phyloP scores from a whole-genome alignment of 805 yeast genomes.

The Candida arabinofermentans region DNA sequence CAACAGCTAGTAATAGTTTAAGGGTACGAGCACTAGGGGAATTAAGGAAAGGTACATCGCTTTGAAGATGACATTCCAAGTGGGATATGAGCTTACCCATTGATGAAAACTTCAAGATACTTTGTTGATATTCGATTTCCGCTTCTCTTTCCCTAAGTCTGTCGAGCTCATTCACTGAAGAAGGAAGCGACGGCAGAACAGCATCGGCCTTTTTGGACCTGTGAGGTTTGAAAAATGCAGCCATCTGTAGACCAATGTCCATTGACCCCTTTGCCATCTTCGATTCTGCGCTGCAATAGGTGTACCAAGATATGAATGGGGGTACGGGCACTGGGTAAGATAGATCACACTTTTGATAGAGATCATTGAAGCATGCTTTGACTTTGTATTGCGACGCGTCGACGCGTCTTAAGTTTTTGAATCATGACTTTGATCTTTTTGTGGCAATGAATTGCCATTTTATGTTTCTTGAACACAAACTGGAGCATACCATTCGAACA shows the following conservation, averaged over 20 bases:
- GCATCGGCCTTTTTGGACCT: no score
- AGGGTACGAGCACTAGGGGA: conserved; percentile 33
- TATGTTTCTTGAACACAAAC: neutral
- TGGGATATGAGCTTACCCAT: conserved; percentile 35
- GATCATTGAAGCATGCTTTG: no score
- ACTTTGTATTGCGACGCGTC: neutral
- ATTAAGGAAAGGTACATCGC: conserved; percentile 21
- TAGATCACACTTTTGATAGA: no score
- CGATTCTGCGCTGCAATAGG: no score
- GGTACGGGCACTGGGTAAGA: no score
- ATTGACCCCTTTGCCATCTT: no score
- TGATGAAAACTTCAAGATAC: conserved; percentile 16
- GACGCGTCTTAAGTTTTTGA: no score
- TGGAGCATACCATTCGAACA: neutral
- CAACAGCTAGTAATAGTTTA: conserved; percentile 34
- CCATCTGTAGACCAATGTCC: no score
- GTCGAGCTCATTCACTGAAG: neutral
- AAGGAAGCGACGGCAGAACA: neutral
- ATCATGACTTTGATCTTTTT: no score
- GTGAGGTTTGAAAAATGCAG: no score
- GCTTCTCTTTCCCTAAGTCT: neutral
- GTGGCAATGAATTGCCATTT: no score
- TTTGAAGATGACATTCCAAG: conserved; percentile 29
- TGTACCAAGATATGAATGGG: no score
- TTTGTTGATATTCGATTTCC: conserved; percentile 14